These are phyloP conservation scores for Cyclocybe cylindracea DNA, from an alignment of 768 basidiomycete genomes.

Conservation along the genomic window DNA sequence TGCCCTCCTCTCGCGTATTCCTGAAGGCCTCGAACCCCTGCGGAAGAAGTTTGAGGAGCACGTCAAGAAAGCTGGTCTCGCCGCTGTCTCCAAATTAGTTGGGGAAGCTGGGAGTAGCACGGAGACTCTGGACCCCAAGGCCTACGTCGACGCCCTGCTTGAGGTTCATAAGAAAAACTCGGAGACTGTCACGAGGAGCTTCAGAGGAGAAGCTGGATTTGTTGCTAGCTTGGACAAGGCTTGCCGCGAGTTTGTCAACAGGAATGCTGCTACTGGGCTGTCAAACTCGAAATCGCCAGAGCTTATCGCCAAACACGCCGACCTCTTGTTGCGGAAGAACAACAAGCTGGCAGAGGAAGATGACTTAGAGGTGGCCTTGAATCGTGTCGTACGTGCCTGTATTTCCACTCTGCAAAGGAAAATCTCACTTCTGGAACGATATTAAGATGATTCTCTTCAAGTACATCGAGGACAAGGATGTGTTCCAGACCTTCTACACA, in stretches of 20 bases:
- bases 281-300: slow-evolving; percentile 90
- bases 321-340: slow-evolving; percentile 87
- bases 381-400: slow-evolving; percentile 73
- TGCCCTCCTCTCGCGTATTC: slow-evolving; percentile 85
- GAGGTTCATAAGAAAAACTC: slow-evolving; percentile 92
- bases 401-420: slow-evolving; percentile 25
- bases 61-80: slow-evolving; percentile 87
- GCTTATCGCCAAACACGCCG: slow-evolving; percentile 88
- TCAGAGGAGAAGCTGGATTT: slow-evolving; percentile 91
- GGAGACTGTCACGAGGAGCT: slow-evolving; percentile 85
- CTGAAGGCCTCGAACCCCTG: slow-evolving; percentile 87
- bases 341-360: slow-evolving; percentile 95
- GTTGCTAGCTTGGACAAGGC: slow-evolving; percentile 93
- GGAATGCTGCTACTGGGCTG: slow-evolving; percentile 86
- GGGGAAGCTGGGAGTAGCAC: slow-evolving; percentile 53
- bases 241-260: slow-evolving; percentile 93
- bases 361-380: slow-evolving; percentile 86
- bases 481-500: slow-evolving; percentile 97
- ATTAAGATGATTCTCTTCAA: slow-evolving; percentile 94
- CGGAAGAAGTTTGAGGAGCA: slow-evolving; percentile 93
- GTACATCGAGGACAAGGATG: slow-evolving; percentile 98
- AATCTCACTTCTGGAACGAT: slow-evolving; percentile 30
- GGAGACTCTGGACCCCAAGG: slow-evolving; percentile 83
- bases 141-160: slow-evolving; percentile 90
- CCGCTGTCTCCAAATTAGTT: slow-evolving; percentile 76